Evolutionary conservation across 2,329 filamentous ascomycete genomes (phyloP).

Genomic region (Xylariaceae sp.): DNA sequence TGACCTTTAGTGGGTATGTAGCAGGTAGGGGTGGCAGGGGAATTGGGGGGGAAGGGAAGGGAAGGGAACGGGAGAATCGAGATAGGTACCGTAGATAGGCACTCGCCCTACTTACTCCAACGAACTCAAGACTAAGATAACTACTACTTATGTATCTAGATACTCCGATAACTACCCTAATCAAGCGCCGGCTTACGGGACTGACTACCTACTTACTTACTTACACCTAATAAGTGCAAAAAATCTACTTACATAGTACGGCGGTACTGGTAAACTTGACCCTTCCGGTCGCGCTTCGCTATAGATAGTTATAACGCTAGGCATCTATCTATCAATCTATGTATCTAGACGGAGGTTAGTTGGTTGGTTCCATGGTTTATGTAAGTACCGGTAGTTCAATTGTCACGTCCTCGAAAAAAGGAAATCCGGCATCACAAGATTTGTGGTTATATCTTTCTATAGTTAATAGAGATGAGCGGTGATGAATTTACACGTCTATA

Average conservation of each 20-base stretch:
- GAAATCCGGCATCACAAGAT: conserved; percentile 11
- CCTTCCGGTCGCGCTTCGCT: too few species aligned
- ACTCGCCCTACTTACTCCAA: too few species aligned
- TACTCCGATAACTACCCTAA: conserved; percentile 12
- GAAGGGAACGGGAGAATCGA: conserved; percentile 19
- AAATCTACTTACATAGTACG: neutral
- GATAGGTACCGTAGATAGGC: neutral
- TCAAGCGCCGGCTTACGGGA: conserved; percentile 24
- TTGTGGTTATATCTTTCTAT: too few species aligned
- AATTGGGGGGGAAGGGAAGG: neutral
- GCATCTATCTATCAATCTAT: neutral
- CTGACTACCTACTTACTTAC: neutral
- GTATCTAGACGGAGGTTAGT: too few species aligned
- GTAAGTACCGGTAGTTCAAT: neutral
- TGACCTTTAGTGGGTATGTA: conserved; percentile 5
- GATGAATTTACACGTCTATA: neutral
- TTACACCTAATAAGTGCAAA: neutral
- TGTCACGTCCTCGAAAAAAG: neutral
- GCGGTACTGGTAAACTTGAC: too few species aligned
- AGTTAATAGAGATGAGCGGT: too few species aligned
- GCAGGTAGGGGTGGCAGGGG: too few species aligned
- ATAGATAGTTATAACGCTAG: neutral
- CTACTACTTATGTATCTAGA: too few species aligned
- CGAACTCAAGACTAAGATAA: too few species aligned
- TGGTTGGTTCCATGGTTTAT: too few species aligned